Conservation (phyloP, 2,329 filamentous ascomycete genomes). For the Exophiala sp. region DNA sequence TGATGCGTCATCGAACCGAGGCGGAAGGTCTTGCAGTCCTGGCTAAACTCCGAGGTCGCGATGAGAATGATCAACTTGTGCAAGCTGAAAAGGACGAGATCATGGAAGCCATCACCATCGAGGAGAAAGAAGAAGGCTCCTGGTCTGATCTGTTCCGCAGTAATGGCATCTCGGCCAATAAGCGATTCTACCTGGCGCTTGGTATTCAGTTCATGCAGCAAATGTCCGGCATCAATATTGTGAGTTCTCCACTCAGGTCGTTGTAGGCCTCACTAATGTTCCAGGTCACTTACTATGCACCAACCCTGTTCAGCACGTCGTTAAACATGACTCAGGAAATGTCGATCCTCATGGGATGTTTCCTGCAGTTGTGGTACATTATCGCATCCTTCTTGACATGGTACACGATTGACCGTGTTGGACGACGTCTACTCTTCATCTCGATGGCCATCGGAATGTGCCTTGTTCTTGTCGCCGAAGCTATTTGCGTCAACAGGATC, state of each 20-base stretch:
- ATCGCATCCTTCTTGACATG: slow-evolving; percentile 50
- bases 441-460: not conserved
- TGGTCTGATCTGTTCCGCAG: slow-evolving; percentile 51
- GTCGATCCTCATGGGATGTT: slow-evolving; percentile 50
- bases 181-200: slow-evolving; percentile 50
- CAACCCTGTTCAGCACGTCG: slow-evolving; percentile 41
- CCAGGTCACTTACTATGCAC: slow-evolving; percentile 32
- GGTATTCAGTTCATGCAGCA: slow-evolving; percentile 55
- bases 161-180: slow-evolving; percentile 48
- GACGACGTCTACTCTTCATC: slow-evolving; percentile 1
- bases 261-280: no score
- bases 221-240: slow-evolving; percentile 38
- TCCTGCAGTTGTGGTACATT: slow-evolving; percentile 55
- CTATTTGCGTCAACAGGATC: slow-evolving; percentile 32
- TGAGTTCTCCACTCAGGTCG: no score
- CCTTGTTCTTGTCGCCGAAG: slow-evolving; percentile 60
- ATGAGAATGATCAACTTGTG: slow-evolving; percentile 44
- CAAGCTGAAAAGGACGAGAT: slow-evolving; percentile 45
- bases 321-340: slow-evolving; percentile 39
- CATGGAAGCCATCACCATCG: slow-evolving; percentile 46
- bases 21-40: slow-evolving; percentile 48
- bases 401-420: slow-evolving; percentile 34
- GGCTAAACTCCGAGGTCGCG: slow-evolving; percentile 45
- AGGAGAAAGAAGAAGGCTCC: slow-evolving; percentile 47
- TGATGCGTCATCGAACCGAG: slow-evolving; percentile 41